A percentile compares a stretch with the other conserved stretches of the same genome.
These are phyloP conservation scores for Fraxinus albicans DNA, from an alignment of 305 asterid genomes.

Conservation along the genomic window DNA sequence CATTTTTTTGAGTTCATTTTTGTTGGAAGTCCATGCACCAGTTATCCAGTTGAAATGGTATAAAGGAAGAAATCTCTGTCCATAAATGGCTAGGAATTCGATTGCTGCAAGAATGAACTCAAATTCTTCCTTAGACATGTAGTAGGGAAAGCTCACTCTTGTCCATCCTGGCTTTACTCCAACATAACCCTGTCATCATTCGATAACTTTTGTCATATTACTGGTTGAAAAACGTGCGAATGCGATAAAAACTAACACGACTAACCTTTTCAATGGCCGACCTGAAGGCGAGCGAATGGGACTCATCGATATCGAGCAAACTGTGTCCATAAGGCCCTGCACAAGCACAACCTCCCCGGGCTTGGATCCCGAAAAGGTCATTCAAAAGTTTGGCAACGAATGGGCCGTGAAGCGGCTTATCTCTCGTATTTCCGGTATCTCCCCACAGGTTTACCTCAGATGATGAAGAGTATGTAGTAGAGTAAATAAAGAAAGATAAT, in stretches of 20 bases:
- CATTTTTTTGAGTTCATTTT: conserved; percentile 21
- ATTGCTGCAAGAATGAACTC: conserved; percentile 54
- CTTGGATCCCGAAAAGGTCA: conserved; percentile 68
- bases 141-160: conserved; percentile 71
- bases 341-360: conserved; percentile 80
- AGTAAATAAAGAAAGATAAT: conserved; percentile 45
- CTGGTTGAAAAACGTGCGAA: not conserved
- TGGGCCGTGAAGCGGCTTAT: conserved; percentile 56
- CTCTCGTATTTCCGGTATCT: conserved; percentile 21
- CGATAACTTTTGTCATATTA: not conserved
- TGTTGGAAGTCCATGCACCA: conserved; percentile 61
- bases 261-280: conserved; percentile 47
- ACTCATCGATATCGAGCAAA: conserved; percentile 40
- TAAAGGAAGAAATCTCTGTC: conserved; percentile 58
- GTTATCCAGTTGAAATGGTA: conserved; percentile 60
- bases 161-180: conserved; percentile 84
- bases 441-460: conserved; percentile 26
- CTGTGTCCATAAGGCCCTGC: conserved; percentile 71
- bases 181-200: conserved; percentile 40
- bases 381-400: conserved; percentile 64
- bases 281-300: conserved; percentile 37
- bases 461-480: conserved; percentile 23
- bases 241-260: not conserved
- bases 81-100: conserved; percentile 56
- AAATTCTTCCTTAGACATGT: conserved; percentile 64